Conservation (phyloP, 2,329 filamentous ascomycete species). For the Phialophora chinensis region DNA sequence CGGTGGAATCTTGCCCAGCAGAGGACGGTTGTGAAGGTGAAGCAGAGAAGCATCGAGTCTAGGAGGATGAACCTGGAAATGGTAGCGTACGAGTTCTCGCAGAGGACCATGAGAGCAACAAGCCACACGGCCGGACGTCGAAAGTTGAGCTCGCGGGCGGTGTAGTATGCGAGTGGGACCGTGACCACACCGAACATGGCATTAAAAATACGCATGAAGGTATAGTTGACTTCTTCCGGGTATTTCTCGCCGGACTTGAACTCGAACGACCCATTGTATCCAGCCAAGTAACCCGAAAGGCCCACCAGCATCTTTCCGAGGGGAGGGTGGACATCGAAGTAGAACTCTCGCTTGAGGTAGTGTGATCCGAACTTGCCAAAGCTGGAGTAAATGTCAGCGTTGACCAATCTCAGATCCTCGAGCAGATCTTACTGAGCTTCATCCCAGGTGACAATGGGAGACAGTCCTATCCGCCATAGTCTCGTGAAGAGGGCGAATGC, state of each 20-base stretch:
- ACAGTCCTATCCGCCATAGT: slow-evolving; percentile 71
- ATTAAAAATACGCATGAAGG: slow-evolving; percentile 98
- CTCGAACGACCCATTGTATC: slow-evolving; percentile 98
- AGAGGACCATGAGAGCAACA: slow-evolving; percentile 94
- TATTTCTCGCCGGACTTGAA: slow-evolving; percentile 99
- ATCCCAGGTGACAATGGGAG: slow-evolving; percentile 76
- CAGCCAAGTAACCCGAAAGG: slow-evolving; percentile 91
- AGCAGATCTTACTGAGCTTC: slow-evolving; percentile 69
- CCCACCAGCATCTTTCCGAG: slow-evolving; percentile 98
- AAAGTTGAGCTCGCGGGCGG: slow-evolving; percentile 87
- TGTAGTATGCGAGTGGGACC: slow-evolving; percentile 93
- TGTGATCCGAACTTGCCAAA: slow-evolving; percentile 91
- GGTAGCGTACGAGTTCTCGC: slow-evolving; percentile 98
- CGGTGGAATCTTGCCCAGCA: slow-evolving; percentile 98
- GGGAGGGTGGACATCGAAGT: slow-evolving; percentile 96
- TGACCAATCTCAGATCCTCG: neutral
- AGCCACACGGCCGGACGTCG: slow-evolving; percentile 89
- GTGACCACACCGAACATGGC: slow-evolving; percentile 91
- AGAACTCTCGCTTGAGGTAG: slow-evolving; percentile 98
- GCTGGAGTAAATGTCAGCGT: slow-evolving; percentile 39
- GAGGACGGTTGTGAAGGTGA: slow-evolving; percentile 95
- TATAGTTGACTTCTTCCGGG: slow-evolving; percentile 91
- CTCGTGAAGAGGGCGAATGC: slow-evolving; percentile 69
- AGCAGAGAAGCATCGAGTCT: slow-evolving; percentile 98
- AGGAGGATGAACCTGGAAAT: slow-evolving; percentile 98